phyloP scores from a whole-genome alignment of 495 filamentous ascomycete species.

The Talaromyces proteolyticus region DNA sequence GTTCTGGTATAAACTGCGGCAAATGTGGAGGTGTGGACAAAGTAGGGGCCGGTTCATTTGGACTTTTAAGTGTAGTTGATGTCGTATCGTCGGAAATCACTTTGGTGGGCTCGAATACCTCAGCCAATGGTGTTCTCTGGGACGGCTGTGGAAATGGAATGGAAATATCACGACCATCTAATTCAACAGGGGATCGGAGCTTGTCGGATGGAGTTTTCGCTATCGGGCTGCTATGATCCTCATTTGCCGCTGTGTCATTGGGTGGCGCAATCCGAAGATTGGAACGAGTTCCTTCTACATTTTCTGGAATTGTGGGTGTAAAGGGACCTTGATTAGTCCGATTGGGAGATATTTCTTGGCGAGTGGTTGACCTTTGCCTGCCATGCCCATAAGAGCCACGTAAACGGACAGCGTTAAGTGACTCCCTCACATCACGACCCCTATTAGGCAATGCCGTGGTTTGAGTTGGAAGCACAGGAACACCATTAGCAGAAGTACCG shows the following conservation, averaged over 20 bases:
- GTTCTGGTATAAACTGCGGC: slow-evolving; percentile 56
- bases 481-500: slow-evolving; percentile 70
- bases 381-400: slow-evolving; percentile 65
- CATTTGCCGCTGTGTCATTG: slow-evolving; percentile 26
- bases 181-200: slow-evolving; percentile 36
- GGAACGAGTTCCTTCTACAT: slow-evolving; percentile 39
- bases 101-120: slow-evolving; percentile 45
- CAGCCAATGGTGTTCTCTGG: slow-evolving; percentile 25
- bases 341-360: slow-evolving; percentile 56
- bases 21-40: slow-evolving; percentile 34
- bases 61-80: slow-evolving; percentile 25
- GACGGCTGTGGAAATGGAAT: slow-evolving; percentile 31
- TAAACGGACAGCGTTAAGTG: slow-evolving; percentile 82
- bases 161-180: slow-evolving; percentile 14
- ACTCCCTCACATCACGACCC: slow-evolving; percentile 82
- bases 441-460: slow-evolving; percentile 85
- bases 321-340: slow-evolving; percentile 39
- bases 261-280: slow-evolving; percentile 22
- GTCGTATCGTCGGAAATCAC: slow-evolving; percentile 26
- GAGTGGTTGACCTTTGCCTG: slow-evolving; percentile 51
- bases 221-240: slow-evolving; percentile 37
- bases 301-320: slow-evolving; percentile 62
- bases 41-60: slow-evolving; percentile 17
- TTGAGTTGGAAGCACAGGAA: slow-evolving; percentile 81
- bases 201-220: slow-evolving; percentile 58